phyloP scores from a whole-genome alignment of 2,329 filamentous ascomycete genomes.

The Clonostachys sp. region DNA sequence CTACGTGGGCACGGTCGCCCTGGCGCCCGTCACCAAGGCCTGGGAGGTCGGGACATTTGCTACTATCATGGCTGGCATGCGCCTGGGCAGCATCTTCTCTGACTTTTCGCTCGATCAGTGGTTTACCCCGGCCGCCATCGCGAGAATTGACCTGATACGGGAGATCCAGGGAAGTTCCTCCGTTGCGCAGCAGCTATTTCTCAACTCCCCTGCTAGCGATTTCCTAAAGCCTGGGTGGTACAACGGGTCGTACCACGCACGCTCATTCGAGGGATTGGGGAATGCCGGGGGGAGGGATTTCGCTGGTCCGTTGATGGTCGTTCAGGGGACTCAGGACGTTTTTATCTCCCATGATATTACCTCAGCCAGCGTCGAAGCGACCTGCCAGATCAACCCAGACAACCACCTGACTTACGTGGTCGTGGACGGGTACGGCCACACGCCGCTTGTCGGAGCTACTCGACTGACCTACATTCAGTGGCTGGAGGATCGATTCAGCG shows the following conservation, averaged over 20 bases:
- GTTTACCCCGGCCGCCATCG: slow-evolving; percentile 5
- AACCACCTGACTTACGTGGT: neutral
- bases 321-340: neutral
- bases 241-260: neutral
- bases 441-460: neutral
- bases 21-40: slow-evolving; percentile 4
- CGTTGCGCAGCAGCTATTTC: neutral
- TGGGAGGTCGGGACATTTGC: neutral
- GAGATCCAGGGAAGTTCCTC: slow-evolving; percentile 1
- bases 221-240: neutral
- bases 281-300: neutral
- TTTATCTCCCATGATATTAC: neutral
- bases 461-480: neutral
- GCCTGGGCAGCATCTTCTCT: slow-evolving; percentile 2
- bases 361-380: neutral
- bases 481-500: neutral
- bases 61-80: neutral
- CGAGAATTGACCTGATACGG: neutral
- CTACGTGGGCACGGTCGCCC: slow-evolving; percentile 6
- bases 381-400: neutral
- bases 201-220: neutral
- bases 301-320: neutral
- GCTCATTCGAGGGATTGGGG: neutral
- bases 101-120: slow-evolving; percentile 7
- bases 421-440: neutral